Evolutionary conservation across 106 monocot genomes (phyloP).

Genomic region (Alisma plantagoaquatica): DNA sequence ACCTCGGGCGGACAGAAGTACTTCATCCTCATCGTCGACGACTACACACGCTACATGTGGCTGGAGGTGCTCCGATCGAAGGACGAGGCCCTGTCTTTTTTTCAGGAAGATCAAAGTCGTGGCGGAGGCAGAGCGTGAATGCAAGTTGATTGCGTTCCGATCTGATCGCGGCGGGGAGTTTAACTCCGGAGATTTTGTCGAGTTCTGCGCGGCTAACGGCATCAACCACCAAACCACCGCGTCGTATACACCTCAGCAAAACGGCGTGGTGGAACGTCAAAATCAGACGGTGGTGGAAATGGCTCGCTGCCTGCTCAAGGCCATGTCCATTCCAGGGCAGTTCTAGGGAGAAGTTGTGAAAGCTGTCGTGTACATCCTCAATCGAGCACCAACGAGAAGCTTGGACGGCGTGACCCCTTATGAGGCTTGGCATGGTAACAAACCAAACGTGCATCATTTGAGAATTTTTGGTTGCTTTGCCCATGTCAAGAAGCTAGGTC

Average conservation of each 20-base stretch:
- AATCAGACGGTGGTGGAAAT: background rate
- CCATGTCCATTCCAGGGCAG: background rate
- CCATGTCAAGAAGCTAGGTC: background rate
- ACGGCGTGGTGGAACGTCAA: background rate
- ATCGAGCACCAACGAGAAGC: constrained; percentile 4
- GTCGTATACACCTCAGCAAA: constrained; percentile 1
- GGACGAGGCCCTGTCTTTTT: background rate
- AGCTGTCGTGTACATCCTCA: background rate
- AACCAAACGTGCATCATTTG: background rate
- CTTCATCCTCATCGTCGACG: constrained; percentile 4
- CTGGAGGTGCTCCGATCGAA: background rate
- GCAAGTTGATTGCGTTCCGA: too few relatives aligned
- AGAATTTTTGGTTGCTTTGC: background rate
- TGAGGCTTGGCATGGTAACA: background rate
- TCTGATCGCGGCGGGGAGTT: too few relatives aligned
- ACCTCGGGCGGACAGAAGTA: too few relatives aligned
- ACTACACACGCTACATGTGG: background rate
- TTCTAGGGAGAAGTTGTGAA: background rate
- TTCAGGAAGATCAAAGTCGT: constrained; percentile 1
- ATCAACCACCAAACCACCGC: background rate
- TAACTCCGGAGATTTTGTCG: too few relatives aligned
- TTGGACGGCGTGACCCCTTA: too few relatives aligned
- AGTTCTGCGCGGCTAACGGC: background rate
- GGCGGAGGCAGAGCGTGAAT: background rate
- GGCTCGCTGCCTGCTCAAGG: constrained; percentile 1